Conservation (phyloP, 345 rosid genomes). For the Heritiera fomes region DNA sequence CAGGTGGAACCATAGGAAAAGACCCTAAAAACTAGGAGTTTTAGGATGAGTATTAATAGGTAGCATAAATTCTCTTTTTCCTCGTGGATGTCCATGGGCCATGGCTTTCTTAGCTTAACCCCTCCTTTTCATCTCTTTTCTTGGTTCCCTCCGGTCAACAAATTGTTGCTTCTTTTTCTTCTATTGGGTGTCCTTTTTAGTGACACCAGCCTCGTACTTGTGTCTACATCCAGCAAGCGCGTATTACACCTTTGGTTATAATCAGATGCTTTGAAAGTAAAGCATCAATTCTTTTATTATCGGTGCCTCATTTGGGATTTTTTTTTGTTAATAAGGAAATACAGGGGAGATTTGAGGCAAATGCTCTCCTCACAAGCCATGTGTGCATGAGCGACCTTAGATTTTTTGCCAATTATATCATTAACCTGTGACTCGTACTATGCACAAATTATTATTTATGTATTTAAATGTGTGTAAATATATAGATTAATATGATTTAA, state of each 20-base stretch:
- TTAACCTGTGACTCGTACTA: too few species aligned
- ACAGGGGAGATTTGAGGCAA: neutral
- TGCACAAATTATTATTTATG: too few species aligned
- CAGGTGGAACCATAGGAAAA: constrained; percentile 16
- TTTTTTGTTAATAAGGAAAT: neutral
- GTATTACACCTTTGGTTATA: neutral
- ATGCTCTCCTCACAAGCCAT: neutral
- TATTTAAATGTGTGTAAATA: too few species aligned
- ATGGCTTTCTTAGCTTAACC: neutral
- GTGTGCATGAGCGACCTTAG: neutral
- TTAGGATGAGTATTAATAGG: constrained; percentile 22
- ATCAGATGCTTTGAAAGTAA: neutral
- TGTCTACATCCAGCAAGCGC: neutral
- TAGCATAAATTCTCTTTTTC: constrained; percentile 22
- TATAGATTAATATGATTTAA: too few species aligned
- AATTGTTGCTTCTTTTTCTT: neutral
- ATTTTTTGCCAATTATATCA: too few species aligned
- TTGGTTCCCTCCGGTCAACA: constrained; percentile 11
- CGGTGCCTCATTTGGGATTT: neutral
- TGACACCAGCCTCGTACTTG: neutral
- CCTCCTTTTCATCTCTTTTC: neutral
- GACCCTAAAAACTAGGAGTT: constrained; percentile 8
- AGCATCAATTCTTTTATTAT: neutral
- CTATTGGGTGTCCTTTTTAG: neutral
- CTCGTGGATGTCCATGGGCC: constrained; percentile 6